A percentile compares a stretch with the other conserved stretches of the same genome.
Evolutionary conservation across 169 alveolate species (phyloP).

Genomic region (Amoebophrya sp.): DNA sequence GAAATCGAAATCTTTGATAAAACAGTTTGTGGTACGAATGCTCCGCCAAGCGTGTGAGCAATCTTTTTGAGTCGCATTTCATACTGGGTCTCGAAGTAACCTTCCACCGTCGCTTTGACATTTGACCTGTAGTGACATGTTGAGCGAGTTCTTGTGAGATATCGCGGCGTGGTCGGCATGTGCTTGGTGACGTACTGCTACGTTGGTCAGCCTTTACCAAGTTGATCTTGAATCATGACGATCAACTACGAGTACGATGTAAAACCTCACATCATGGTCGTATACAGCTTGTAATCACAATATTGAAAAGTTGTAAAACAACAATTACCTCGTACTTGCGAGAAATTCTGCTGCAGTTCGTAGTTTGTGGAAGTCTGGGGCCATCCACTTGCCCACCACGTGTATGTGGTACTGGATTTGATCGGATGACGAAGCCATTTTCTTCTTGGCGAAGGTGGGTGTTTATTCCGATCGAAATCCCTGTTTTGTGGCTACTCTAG

Average conservation of each 20-base stretch:
- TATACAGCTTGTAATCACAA: background rate
- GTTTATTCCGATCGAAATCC: too few relatives aligned
- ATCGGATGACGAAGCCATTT: background rate
- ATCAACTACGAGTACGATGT: too few relatives aligned
- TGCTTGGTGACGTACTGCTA: too few relatives aligned
- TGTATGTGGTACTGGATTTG: background rate
- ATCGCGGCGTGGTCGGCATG: too few relatives aligned
- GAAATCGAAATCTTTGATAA: too few relatives aligned
- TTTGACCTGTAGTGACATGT: too few relatives aligned
- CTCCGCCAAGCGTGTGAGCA: background rate
- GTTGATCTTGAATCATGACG: too few relatives aligned
- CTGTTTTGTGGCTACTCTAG: too few relatives aligned
- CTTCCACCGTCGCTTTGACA: background rate
- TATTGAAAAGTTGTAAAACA: background rate
- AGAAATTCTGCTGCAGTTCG: background rate
- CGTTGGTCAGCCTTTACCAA: too few relatives aligned
- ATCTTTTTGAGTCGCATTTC: conserved; percentile 7
- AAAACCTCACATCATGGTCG: too few relatives aligned
- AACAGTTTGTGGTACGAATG: too few relatives aligned
- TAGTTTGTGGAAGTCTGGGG: background rate
- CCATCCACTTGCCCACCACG: conserved; percentile 16
- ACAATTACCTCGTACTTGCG: background rate
- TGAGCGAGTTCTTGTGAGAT: too few relatives aligned
- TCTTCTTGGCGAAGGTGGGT: background rate
- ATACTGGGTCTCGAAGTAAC: background rate